phyloP scores from a whole-genome alignment of 768 basidiomycete genomes.

The Fibroporia radiculosa region DNA sequence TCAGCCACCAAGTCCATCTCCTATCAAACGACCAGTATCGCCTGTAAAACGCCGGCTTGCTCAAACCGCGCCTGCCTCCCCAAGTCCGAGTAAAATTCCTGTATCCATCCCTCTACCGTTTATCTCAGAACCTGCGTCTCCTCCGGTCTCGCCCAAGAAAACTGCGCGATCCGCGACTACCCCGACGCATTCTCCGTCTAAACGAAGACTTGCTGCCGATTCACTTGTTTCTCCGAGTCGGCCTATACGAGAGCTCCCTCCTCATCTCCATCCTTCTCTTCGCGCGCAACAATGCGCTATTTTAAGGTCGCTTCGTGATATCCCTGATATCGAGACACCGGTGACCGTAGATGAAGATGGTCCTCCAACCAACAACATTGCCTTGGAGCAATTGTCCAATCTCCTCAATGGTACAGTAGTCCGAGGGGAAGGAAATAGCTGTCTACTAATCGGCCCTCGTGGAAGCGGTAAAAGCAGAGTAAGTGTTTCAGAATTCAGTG shows the following conservation, averaged over 20 bases:
- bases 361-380: conserved; percentile 39
- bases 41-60: background rate
- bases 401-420: conserved; percentile 67
- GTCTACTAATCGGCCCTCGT: conserved; percentile 76
- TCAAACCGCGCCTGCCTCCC: background rate
- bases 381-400: conserved; percentile 49
- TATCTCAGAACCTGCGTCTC: background rate
- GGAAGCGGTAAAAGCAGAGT: conserved; percentile 85
- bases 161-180: background rate
- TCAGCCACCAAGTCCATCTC: background rate
- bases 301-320: conserved; percentile 35
- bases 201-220: background rate
- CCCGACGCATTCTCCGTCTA: conserved; percentile 2
- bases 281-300: conserved; percentile 52
- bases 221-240: conserved; percentile 1
- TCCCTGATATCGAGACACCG: conserved; percentile 17
- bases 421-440: conserved; percentile 91
- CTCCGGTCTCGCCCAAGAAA: background rate
- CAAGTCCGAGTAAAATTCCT: background rate
- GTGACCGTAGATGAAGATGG: conserved; percentile 28
- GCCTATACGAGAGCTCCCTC: conserved; percentile 24
- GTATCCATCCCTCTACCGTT: background rate
- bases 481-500: conserved; percentile 18
- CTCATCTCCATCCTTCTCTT: conserved; percentile 38
- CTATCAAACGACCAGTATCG: background rate